Base-by-base conservation (phyloP, 108 stramenopile genomes). In the Skeletonema tropicum region DNA sequence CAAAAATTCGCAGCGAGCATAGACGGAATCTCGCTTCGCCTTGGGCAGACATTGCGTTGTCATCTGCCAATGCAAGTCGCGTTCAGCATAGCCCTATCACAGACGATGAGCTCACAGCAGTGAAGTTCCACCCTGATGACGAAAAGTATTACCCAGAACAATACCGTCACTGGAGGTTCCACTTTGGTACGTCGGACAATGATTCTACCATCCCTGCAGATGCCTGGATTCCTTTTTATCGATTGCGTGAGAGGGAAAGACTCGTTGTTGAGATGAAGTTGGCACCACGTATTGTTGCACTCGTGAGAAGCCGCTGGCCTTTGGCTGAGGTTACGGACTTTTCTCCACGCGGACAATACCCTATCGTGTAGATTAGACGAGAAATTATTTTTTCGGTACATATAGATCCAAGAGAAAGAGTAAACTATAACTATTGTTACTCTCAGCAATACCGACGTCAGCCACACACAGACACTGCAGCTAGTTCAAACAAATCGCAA, bases 291-390 rank as follows among this genome's bases (percentile, higher is more conserved):
- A 88, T 95, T 61, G 82, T 85, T 68, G 52, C 42, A 2, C 75
- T 92, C 64, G 64, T 92, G 12, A 83, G 88, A 66, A 90, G 71
- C 38, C 83, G 90, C 30, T 95, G 90, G 90, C 93, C 93, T 0
- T 14, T 74, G 19, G 88, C 90, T 2, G 80, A 62, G 5, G 77
- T 92, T 5, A 77, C 88, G 30, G 77, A 79, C 17, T 86, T 90
- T 64, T 52, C 68, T 59, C 87, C 88, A 11, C 48, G 12, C 6
- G 69, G 65, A 52, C 57, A 63, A 19, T 32, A 75, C 42, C 81
- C 81, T n/a, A 26, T 82, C 29, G n/a, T n/a, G n/a, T n/a, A n/a
- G n/a, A n/a, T n/a, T n/a, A n/a, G n/a, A n/a, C n/a, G n/a, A n/a
- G n/a, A 4, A 2, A 15, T 3, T n/a, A 45, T n/a, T 1, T 45